phyloP scores from a whole-genome alignment of 305 asterid genomes.

The Fraxinus dipetala region DNA sequence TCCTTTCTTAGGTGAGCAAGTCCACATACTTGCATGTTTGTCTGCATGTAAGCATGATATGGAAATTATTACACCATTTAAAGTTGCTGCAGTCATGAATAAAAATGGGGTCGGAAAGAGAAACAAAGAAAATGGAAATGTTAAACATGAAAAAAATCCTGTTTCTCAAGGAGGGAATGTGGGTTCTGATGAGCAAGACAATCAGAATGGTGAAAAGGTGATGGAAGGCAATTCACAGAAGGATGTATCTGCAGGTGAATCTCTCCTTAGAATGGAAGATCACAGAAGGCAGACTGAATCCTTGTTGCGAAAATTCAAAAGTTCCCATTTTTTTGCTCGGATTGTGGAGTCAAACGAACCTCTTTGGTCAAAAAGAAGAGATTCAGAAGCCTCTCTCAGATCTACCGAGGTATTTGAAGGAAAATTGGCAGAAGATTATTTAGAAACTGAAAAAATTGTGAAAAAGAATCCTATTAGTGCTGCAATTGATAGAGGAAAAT shows the following conservation, averaged over 20 bases:
- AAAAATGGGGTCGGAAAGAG: constrained; percentile 59
- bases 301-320: constrained; percentile 61
- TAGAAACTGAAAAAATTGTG: constrained; percentile 34
- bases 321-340: constrained; percentile 88
- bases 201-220: constrained; percentile 38
- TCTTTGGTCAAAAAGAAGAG: constrained; percentile 82
- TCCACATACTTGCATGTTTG: constrained; percentile 75
- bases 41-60: constrained; percentile 82
- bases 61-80: constrained; percentile 93
- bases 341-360: constrained; percentile 78
- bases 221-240: constrained; percentile 37
- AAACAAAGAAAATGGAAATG: constrained; percentile 53
- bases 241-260: constrained; percentile 65
- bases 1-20: constrained; percentile 73
- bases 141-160: constrained; percentile 34
- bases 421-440: constrained; percentile 38
- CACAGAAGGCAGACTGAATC: constrained; percentile 75
- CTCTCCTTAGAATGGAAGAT: constrained; percentile 88
- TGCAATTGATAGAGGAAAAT: constrained; percentile 73
- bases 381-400: constrained; percentile 31
- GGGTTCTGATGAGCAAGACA: constrained; percentile 37
- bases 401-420: constrained; percentile 44
- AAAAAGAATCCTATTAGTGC: constrained; percentile 47
- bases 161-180: constrained; percentile 33
- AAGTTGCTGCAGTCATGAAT: constrained; percentile 88